phyloP scores from a whole-genome alignment of 495 filamentous ascomycete species.

The Thozetella sp. region DNA sequence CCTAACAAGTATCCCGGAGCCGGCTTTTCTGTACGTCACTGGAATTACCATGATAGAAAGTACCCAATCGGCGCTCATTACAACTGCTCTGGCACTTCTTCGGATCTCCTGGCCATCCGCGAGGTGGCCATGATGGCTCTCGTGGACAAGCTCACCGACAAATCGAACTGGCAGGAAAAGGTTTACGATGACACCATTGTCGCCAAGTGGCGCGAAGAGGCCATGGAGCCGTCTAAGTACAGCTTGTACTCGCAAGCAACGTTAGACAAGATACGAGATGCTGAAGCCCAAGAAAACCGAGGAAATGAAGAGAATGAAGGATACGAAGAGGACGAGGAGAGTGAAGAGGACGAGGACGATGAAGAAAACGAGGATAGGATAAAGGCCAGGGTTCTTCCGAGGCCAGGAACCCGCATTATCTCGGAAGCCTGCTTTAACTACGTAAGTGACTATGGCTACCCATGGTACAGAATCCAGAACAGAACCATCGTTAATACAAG shows the following conservation, averaged over 20 bases:
- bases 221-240: constrained; percentile 21
- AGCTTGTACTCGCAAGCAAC: constrained; percentile 18
- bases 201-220: constrained; percentile 37
- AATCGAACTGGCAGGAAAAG: constrained; percentile 55
- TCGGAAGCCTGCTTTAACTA: constrained; percentile 50
- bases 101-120: constrained; percentile 22
- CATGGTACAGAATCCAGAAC: not conserved
- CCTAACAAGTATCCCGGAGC: too few species aligned
- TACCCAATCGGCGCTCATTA: constrained; percentile 13
- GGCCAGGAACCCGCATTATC: too few species aligned
- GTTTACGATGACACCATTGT: constrained; percentile 51
- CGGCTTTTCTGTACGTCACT: too few species aligned
- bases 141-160: constrained; percentile 40
- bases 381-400: too few species aligned
- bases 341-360: too few species aligned
- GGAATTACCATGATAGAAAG: too few species aligned
- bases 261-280: constrained; percentile 4
- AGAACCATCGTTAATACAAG: not conserved
- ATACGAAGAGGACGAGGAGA: too few species aligned
- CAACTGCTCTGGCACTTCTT: not conserved
- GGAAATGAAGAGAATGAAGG: too few species aligned
- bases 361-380: too few species aligned
- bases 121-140: constrained; percentile 40
- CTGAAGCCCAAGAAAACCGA: too few species aligned
- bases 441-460: constrained; percentile 29